phyloP scores from a whole-genome alignment of 164 flowering plant genomes.

The Euptelea pleiosperma region DNA sequence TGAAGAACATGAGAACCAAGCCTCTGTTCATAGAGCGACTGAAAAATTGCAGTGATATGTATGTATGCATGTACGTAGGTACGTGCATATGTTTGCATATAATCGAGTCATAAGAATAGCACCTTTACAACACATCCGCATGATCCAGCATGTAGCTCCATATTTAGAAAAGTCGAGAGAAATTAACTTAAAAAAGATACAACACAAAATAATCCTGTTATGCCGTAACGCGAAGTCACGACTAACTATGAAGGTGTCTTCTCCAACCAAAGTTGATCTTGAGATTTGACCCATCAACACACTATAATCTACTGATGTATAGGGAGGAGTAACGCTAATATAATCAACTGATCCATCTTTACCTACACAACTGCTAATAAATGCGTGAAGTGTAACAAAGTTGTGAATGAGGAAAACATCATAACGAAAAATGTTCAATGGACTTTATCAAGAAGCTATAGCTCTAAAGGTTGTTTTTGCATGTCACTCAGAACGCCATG shows the following conservation, averaged over 20 bases:
- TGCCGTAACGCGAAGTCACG: background rate
- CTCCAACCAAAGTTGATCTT: slow-evolving; percentile 60
- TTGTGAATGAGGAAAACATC: background rate
- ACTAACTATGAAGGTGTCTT: slow-evolving; percentile 78
- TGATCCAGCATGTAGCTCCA: slow-evolving; percentile 54
- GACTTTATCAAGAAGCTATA: background rate
- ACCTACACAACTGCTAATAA: slow-evolving; percentile 30
- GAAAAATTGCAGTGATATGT: no score
- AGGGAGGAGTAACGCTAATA: slow-evolving; percentile 94
- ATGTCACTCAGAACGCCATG: background rate
- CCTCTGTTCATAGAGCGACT: no score
- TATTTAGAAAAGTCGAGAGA: slow-evolving; percentile 1
- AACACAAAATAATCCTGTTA: background rate
- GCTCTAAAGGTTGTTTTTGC: background rate
- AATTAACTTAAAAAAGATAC: background rate
- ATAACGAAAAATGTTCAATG: background rate
- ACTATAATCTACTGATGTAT: slow-evolving; percentile 67
- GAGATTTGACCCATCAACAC: slow-evolving; percentile 74
- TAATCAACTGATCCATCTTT: slow-evolving; percentile 63
- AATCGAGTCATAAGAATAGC: no score
- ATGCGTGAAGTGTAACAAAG: background rate
- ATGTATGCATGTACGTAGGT: no score
- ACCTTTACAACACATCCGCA: slow-evolving; percentile 84
- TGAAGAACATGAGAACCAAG: no score
- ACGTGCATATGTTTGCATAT: no score